Evolutionary conservation across 345 rosid species (phyloP).

Genomic region (Populus pruinosa): DNA sequence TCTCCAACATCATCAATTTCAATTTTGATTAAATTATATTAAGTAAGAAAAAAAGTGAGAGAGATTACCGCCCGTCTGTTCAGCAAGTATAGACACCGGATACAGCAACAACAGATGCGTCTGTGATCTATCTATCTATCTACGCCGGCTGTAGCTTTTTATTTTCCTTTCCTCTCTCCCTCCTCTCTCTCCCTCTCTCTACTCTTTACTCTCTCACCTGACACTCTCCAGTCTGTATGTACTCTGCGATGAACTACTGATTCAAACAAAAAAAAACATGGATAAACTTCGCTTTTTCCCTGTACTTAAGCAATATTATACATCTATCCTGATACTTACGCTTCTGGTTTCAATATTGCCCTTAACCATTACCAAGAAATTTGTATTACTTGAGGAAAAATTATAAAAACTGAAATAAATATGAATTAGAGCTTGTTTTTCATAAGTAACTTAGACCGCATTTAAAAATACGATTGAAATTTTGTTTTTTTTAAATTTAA

Average conservation of each 20-base stretch:
- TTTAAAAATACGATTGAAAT: too few species aligned
- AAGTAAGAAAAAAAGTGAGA: slow-evolving; percentile 4
- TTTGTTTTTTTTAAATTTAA: too few species aligned
- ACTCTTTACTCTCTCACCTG: background rate
- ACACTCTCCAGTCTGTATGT: background rate
- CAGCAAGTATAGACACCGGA: slow-evolving; percentile 15
- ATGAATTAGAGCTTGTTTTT: too few species aligned
- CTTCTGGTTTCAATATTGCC: background rate
- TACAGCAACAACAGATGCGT: slow-evolving; percentile 18
- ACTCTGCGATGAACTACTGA: background rate
- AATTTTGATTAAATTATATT: background rate
- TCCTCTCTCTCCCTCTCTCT: too few species aligned
- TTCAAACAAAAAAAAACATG: background rate
- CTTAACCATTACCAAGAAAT: background rate
- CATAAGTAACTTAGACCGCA: too few species aligned
- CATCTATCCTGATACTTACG: too few species aligned
- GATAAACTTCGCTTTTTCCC: background rate
- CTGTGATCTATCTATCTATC: slow-evolving; percentile 14
- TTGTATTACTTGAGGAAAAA: too few species aligned
- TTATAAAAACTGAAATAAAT: too few species aligned
- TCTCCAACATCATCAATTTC: background rate
- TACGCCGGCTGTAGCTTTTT: slow-evolving; percentile 15
- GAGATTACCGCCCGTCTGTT: slow-evolving; percentile 26
- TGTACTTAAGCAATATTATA: too few species aligned
- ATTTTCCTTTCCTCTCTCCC: background rate